These are phyloP conservation scores for Fusarium sp. DNA, from an alignment of 2,329 filamentous ascomycete species.

Conservation along the genomic window DNA sequence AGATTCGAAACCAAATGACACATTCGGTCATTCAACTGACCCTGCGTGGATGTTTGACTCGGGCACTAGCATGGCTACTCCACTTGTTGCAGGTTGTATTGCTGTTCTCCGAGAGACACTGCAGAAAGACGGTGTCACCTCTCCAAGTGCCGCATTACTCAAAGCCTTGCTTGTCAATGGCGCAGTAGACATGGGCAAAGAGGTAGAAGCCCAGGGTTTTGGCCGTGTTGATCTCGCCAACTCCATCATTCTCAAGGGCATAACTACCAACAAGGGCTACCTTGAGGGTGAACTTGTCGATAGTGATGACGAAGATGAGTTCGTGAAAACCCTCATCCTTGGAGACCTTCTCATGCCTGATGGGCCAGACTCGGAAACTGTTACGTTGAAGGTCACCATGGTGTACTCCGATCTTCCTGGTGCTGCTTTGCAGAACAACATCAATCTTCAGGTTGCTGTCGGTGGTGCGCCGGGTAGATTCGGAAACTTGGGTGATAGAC, in stretches of 20 bases:
- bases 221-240: not conserved
- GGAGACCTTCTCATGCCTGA: not conserved
- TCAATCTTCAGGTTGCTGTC: not conserved
- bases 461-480: not conserved
- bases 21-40: not conserved
- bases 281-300: not conserved
- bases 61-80: not conserved
- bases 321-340: not conserved
- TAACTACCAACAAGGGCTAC: not conserved
- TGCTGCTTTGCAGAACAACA: not conserved
- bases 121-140: not conserved
- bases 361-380: not conserved
- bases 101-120: not conserved
- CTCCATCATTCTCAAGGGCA: not conserved
- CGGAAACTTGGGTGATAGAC: not conserved
- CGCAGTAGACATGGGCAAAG: not conserved
- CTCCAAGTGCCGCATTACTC: not conserved
- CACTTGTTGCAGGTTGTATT: not conserved
- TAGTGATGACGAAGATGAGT: fast-evolving
- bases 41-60: not conserved
- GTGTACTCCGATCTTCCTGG: not conserved
- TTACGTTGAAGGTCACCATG: not conserved
- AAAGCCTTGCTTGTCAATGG: not conserved
- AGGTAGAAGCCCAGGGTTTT: not conserved
- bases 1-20: not conserved